These are phyloP conservation scores for Scutellaria galericulata DNA, from an alignment of 257 asterid species.

Conservation along the genomic window DNA sequence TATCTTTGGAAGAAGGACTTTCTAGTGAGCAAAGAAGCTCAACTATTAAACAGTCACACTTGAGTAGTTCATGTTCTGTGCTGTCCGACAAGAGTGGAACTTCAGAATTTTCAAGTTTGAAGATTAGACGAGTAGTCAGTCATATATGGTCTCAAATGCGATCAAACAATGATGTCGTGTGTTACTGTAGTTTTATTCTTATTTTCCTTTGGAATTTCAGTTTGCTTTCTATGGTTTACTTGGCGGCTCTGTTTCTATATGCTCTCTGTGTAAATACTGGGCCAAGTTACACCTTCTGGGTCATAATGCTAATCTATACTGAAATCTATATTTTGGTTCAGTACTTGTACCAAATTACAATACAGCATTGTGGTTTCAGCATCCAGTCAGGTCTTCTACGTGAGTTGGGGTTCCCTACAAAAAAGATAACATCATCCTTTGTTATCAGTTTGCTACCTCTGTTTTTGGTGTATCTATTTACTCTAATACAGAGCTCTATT, in stretches of 20 bases:
- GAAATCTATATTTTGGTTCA: slow-evolving; percentile 82
- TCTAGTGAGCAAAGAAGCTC: slow-evolving; percentile 43
- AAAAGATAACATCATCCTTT: slow-evolving; percentile 77
- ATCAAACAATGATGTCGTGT: slow-evolving; percentile 89
- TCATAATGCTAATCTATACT: slow-evolving; percentile 84
- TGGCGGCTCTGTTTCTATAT: slow-evolving; percentile 82
- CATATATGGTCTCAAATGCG: slow-evolving; percentile 96
- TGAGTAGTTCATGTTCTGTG: slow-evolving; percentile 72
- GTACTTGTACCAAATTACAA: slow-evolving; percentile 86
- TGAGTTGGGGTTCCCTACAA: slow-evolving; percentile 83
- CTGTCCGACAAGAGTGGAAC: slow-evolving; percentile 83
- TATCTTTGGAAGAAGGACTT: slow-evolving; percentile 48
- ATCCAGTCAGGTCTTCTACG: slow-evolving; percentile 69
- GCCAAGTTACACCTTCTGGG: slow-evolving; percentile 93
- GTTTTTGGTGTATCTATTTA: slow-evolving; percentile 85
- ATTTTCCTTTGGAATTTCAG: slow-evolving; percentile 97
- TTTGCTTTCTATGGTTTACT: slow-evolving; percentile 92
- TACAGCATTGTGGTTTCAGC: slow-evolving; percentile 94
- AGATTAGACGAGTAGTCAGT: slow-evolving; percentile 73
- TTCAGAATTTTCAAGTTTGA: slow-evolving; percentile 73
- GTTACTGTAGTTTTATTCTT: slow-evolving; percentile 87
- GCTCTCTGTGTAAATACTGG: slow-evolving; percentile 98
- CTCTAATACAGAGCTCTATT: slow-evolving; percentile 94
- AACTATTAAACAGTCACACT: slow-evolving; percentile 37
- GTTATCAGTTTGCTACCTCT: slow-evolving; percentile 87